These are phyloP conservation scores for Citrus glauca DNA, from an alignment of 345 rosid genomes.

Conservation along the genomic window DNA sequence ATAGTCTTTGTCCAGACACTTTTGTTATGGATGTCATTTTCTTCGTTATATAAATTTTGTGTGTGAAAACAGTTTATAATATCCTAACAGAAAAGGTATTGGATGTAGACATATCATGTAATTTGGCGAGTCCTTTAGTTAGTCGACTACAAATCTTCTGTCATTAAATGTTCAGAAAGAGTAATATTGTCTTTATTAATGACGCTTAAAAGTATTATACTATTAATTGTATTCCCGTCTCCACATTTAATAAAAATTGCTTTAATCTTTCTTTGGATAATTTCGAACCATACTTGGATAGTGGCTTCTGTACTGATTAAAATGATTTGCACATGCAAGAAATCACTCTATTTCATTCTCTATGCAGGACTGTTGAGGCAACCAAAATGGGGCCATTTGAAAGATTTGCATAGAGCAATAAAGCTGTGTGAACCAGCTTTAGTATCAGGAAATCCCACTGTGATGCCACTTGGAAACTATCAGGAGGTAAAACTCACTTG, in stretches of 20 bases:
- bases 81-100: conserved; percentile 6
- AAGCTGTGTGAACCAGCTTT: conserved; percentile 90
- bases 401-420: conserved; percentile 93
- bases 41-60: not conserved
- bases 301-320: not conserved
- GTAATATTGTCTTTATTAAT: not conserved
- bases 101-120: not conserved
- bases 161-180: not conserved
- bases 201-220: not conserved
- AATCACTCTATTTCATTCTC: not conserved
- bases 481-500: conserved; percentile 60
- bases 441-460: conserved; percentile 60
- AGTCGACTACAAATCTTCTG: not conserved
- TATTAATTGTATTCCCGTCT: not conserved
- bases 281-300: not conserved
- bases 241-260: not conserved
- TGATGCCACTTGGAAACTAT: conserved; percentile 71
- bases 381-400: conserved; percentile 99
- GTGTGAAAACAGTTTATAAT: conserved; percentile 1
- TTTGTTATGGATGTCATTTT: not conserved
- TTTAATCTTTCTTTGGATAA: not conserved
- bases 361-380: conserved; percentile 75
- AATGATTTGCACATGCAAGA: conserved; percentile 6
- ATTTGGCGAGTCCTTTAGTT: conserved; percentile 14
- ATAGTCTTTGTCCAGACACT: not conserved